phyloP scores from a whole-genome alignment of 2,329 filamentous ascomycete genomes.

The Ophiostoma sp. region DNA sequence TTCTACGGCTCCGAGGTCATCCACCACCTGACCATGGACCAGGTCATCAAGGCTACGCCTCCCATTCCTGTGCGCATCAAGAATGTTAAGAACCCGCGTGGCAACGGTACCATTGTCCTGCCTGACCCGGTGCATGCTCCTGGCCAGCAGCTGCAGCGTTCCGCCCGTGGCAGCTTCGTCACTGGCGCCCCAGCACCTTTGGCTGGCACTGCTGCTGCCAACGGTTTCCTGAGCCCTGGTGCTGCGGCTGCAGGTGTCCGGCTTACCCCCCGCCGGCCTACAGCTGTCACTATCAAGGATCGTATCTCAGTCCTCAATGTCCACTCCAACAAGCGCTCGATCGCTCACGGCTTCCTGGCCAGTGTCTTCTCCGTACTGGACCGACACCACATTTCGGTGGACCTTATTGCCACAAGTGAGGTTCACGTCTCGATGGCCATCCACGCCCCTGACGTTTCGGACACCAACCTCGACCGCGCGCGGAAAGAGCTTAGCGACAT shows the following conservation, averaged over 20 bases:
- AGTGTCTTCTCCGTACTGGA: slow-evolving; percentile 90
- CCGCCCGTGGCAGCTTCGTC: slow-evolving; percentile 22
- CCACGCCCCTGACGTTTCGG: slow-evolving; percentile 63
- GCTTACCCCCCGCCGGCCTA: slow-evolving; percentile 66
- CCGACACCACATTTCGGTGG: slow-evolving; percentile 79
- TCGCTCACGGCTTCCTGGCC: slow-evolving; percentile 93
- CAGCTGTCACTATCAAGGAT: slow-evolving; percentile 94
- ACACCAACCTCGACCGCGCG: slow-evolving; percentile 50
- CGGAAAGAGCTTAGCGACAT: slow-evolving; percentile 63
- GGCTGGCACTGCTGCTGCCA: not conserved
- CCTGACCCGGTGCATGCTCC: slow-evolving; percentile 60
- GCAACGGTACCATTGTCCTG: slow-evolving; percentile 73
- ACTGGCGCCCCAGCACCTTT: slow-evolving; percentile 27
- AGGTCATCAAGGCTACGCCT: slow-evolving; percentile 73
- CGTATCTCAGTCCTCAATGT: slow-evolving; percentile 96
- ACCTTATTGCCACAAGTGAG: slow-evolving; percentile 93
- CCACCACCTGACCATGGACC: slow-evolving; percentile 98
- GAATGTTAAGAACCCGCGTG: slow-evolving; percentile 81
- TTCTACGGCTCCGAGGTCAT: slow-evolving; percentile 96
- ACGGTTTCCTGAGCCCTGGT: not conserved
- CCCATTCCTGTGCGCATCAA: slow-evolving; percentile 85
- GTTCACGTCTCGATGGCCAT: slow-evolving; percentile 97
- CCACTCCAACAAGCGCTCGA: slow-evolving; percentile 92
- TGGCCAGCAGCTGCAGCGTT: slow-evolving; percentile 52
- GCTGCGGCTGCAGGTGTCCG: slow-evolving; percentile 33